phyloP scores from a whole-genome alignment of 2,329 filamentous ascomycete genomes.

The Thielaviopsis euricoi region DNA sequence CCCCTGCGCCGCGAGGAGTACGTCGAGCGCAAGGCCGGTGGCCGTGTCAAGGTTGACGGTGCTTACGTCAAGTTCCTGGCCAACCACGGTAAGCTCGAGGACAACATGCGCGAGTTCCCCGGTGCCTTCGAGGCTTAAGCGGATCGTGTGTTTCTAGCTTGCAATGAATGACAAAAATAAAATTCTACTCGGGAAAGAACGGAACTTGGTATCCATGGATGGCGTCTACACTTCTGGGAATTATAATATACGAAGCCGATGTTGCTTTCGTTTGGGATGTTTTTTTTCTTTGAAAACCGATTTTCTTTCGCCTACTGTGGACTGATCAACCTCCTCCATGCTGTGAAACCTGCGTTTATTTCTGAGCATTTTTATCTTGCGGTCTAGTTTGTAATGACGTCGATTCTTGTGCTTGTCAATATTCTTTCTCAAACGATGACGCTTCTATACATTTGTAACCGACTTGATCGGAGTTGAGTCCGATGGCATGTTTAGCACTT shows the following conservation, averaged over 20 bases:
- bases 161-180: constrained; percentile 13
- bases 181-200: constrained; percentile 7
- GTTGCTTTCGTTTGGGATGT: neutral
- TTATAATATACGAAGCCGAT: neutral
- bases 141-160: constrained; percentile 15
- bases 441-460: neutral
- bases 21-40: constrained; percentile 83
- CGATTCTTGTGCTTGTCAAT: neutral
- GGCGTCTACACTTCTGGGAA: constrained; percentile 3
- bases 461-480: neutral
- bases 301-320: neutral
- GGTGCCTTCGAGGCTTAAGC: constrained; percentile 59
- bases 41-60: constrained; percentile 90
- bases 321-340: neutral
- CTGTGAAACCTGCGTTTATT: too few species aligned
- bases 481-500: neutral
- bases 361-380: too few species aligned
- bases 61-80: constrained; percentile 98
- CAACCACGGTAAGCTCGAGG: constrained; percentile 72
- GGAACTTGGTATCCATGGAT: constrained; percentile 3
- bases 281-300: neutral
- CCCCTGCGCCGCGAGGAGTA: constrained; percentile 96
- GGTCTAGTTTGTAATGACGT: neutral
- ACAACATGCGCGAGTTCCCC: constrained; percentile 92
- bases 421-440: neutral